Percentiles rank a stretch among this genome's conserved stretches.
Evolutionary conservation across 73 alveolate genomes (phyloP).

Genomic region (Paramecium primaurelia): DNA sequence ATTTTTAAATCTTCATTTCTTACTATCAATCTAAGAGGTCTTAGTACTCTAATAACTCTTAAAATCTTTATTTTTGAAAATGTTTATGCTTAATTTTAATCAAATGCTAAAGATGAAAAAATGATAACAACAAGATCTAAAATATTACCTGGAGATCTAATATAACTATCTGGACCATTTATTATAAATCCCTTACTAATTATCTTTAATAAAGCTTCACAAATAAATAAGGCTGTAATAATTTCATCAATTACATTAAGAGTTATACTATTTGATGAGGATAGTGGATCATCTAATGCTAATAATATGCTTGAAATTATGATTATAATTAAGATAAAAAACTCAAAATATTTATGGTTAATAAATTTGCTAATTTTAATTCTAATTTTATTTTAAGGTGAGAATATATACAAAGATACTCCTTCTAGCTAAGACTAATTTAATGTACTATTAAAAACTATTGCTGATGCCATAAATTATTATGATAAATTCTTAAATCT

Average conservation of each 20-base stretch:
- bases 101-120: conserved; percentile 40
- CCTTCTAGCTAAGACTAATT: conserved; percentile 1
- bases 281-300: conserved; percentile 68
- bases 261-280: not conserved
- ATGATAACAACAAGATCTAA: conserved; percentile 53
- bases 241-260: conserved; percentile 12
- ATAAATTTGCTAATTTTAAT: not conserved
- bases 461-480: not conserved
- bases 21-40: conserved; percentile 75
- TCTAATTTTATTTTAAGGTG: not conserved
- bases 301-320: conserved; percentile 42
- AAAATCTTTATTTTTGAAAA: conserved; percentile 57
- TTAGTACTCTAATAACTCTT: conserved; percentile 71
- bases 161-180: conserved; percentile 52
- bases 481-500: not conserved
- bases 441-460: not conserved
- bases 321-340: not conserved
- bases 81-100: not conserved
- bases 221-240: not conserved
- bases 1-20: conserved; percentile 75
- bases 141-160: not conserved
- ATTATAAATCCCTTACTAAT: conserved; percentile 7
- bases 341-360: conserved; percentile 40
- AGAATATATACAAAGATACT: not conserved
- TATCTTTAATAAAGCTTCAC: conserved; percentile 11